Conservation (phyloP, 352 stramenopile species). For the Paralagenidium karlingii region DNA sequence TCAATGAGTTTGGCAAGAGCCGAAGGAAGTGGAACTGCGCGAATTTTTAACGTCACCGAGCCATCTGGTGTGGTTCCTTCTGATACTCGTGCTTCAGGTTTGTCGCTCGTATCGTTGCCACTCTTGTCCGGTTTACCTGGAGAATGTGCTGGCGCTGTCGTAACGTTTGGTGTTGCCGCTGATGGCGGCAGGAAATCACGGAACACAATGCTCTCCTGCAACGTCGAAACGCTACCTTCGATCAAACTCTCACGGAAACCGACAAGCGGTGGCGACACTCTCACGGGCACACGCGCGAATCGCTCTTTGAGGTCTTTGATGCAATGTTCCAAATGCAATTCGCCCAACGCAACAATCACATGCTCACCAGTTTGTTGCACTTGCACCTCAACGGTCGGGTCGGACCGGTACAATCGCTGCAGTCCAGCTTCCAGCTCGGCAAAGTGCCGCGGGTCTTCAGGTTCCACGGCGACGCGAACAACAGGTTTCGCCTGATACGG, state of each 20-base stretch:
- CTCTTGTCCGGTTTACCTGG: neutral
- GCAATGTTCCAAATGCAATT: slow-evolving; percentile 87
- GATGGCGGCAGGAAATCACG: slow-evolving; percentile 33
- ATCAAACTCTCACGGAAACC: slow-evolving; percentile 82
- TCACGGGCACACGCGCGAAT: slow-evolving; percentile 76
- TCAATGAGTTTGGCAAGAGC: slow-evolving; percentile 61
- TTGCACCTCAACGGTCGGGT: slow-evolving; percentile 88
- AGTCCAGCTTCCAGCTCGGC: slow-evolving; percentile 73
- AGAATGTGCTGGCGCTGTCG: neutral
- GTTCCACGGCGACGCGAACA: slow-evolving; percentile 85
- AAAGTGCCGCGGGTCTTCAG: slow-evolving; percentile 79
- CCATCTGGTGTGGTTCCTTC: slow-evolving; percentile 52
- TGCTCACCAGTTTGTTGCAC: slow-evolving; percentile 85
- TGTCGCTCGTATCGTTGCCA: slow-evolving; percentile 3
- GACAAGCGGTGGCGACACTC: slow-evolving; percentile 80
- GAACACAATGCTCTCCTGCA: slow-evolving; percentile 60
- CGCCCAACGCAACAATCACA: slow-evolving; percentile 82
- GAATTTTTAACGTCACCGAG: slow-evolving; percentile 59
- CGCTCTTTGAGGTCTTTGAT: slow-evolving; percentile 85
- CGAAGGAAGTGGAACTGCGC: slow-evolving; percentile 58
- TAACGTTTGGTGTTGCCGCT: slow-evolving; percentile 2
- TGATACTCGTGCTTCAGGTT: slow-evolving; percentile 19
- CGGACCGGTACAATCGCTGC: slow-evolving; percentile 84
- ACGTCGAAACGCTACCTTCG: slow-evolving; percentile 33
- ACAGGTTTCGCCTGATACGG: slow-evolving; percentile 87